Evolutionary conservation across 345 rosid species (phyloP), one percentile per base, ranked within the genome.

Genomic region (Raphanus sativus): DNA sequence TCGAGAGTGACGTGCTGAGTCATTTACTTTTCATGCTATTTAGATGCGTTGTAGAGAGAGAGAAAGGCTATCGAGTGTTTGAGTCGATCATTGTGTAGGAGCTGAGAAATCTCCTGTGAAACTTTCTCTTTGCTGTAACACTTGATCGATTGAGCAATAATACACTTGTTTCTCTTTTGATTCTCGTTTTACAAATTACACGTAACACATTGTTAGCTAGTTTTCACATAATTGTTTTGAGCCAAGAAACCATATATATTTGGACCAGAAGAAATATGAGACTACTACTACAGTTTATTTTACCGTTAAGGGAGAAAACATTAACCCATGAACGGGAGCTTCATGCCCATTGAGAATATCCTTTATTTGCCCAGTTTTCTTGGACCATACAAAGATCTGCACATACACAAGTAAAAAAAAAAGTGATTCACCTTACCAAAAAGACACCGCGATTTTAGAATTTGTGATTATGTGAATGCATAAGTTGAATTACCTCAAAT

Each of bases 361-460:
- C 87, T 92, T 86, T 73, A 95, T 86, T 58, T 94, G 92, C 71
- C 96, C 94, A 0, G 96, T 95, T 88, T 92, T 95, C 98, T 92
- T 92, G 16, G 99, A 95, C 98, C 99, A 92, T 73, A 95, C 97
- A 80, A 92, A 92, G 74, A 94, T 90, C 98, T 94, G 78, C 38
- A 81, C 66, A 77, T 8, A 29, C 42, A 8, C 67, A 28, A 70
- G 25, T 16, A 67, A 75, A 48, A 21, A 21, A 21, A 38, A 48
- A 63, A 69, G 66, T 69, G 28, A 69, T 30, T 40, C 62, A 74
- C 54, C 15, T 59, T 42, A 33, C 54, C 67, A 21, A 65, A 64
- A 64, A 40, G 8, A 50, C 26, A 29, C 77, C 52, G 59, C 2
- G 15, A 11, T 29, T 42, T 66, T 8, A 33, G 12, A 32, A 67